phyloP scores from a whole-genome alignment of 164 flowering plant species.

The Litsea cubeba region DNA sequence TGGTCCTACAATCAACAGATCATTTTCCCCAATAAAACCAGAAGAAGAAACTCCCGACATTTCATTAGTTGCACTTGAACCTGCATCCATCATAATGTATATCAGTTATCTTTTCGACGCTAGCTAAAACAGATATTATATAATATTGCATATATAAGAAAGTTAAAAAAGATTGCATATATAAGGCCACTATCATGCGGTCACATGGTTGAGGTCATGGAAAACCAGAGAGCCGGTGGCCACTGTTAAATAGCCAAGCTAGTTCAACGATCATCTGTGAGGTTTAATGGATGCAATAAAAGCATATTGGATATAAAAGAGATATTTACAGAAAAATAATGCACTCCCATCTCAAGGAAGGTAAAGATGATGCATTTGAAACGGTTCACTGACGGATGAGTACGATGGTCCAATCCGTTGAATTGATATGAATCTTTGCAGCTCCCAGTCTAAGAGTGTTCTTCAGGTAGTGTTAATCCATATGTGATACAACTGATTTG shows the following conservation, averaged over 20 bases:
- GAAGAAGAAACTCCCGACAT: constrained; percentile 31
- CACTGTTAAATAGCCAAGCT: not conserved
- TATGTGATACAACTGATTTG: too few relatives aligned
- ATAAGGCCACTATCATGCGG: not conserved
- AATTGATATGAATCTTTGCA: too few relatives aligned
- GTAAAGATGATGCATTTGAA: too few relatives aligned
- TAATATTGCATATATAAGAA: not conserved
- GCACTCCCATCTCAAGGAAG: too few relatives aligned
- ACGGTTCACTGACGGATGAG: too few relatives aligned
- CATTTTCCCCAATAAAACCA: constrained; percentile 43
- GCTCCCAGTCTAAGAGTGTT: too few relatives aligned
- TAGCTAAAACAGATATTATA: not conserved
- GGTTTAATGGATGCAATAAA: not conserved
- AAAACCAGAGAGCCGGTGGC: not conserved
- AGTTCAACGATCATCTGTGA: not conserved
- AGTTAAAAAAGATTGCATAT: not conserved
- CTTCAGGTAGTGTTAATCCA: too few relatives aligned
- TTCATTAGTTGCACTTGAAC: constrained; percentile 23
- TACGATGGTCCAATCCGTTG: too few relatives aligned
- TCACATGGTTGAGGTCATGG: not conserved
- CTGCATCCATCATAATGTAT: constrained; percentile 19
- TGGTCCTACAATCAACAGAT: constrained; percentile 79
- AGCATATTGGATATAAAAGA: not conserved
- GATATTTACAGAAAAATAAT: not conserved
- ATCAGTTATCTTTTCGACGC: not conserved